Percentiles rank a stretch among this genome's conserved stretches.
Evolutionary conservation across 441 rosid species (phyloP).

Genomic region (Raphanus hybrid): DNA sequence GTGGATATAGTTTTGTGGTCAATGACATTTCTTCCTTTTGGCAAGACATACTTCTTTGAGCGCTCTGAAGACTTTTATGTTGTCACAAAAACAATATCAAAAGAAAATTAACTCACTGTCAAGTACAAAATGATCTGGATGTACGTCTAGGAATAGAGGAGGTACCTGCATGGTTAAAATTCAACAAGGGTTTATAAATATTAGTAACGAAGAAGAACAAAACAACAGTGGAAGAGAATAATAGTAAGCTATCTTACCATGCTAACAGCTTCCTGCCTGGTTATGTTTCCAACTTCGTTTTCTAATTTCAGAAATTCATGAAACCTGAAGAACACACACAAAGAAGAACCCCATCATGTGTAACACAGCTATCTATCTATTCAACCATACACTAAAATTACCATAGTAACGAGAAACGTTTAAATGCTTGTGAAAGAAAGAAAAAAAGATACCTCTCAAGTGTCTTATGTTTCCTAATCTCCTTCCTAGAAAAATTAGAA

Average conservation of each 20-base stretch:
- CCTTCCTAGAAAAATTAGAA: slow-evolving; percentile 89
- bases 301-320: slow-evolving; percentile 92
- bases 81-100: no score
- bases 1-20: neutral
- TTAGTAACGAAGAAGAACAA: neutral
- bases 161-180: slow-evolving; percentile 66
- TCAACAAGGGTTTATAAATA: neutral
- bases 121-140: slow-evolving; percentile 79
- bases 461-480: slow-evolving; percentile 80
- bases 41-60: slow-evolving; percentile 17
- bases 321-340: slow-evolving; percentile 58
- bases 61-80: slow-evolving; percentile 1
- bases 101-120: slow-evolving; percentile 69
- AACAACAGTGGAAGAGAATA: neutral
- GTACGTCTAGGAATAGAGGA: slow-evolving; percentile 93
- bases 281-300: slow-evolving; percentile 93
- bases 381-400: neutral
- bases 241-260: slow-evolving; percentile 61
- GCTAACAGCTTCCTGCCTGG: slow-evolving; percentile 98
- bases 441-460: slow-evolving; percentile 69
- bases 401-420: slow-evolving; percentile 1
- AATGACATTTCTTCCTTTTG: slow-evolving; percentile 17
- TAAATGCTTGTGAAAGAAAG: neutral
- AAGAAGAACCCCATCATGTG: slow-evolving; percentile 20
- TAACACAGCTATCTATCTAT: neutral